Conservation (phyloP, 768 basidiomycete genomes). For the Fomitopsis pulvina region DNA sequence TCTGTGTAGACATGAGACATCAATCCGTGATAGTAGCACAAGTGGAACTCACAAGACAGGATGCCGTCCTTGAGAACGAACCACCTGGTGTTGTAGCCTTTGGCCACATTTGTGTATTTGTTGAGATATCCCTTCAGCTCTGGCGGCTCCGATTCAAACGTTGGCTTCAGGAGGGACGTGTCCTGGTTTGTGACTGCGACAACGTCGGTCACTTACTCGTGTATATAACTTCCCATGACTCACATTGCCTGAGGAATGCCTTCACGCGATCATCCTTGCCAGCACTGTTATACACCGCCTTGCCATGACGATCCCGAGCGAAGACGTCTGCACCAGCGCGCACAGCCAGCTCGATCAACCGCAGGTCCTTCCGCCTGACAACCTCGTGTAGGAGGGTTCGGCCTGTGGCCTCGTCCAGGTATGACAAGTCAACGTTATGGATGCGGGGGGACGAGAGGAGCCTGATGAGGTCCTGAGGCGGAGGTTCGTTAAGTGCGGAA, state of each 20-base stretch:
- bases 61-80: slow-evolving; percentile 85
- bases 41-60: slow-evolving; percentile 77
- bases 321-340: slow-evolving; percentile 88
- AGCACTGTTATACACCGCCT: slow-evolving; percentile 58
- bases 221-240: slow-evolving; percentile 20
- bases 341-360: slow-evolving; percentile 77
- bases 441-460: slow-evolving; percentile 66
- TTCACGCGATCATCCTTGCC: slow-evolving; percentile 77
- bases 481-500: slow-evolving; percentile 38
- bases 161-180: slow-evolving; percentile 50
- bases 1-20: slow-evolving; percentile 30
- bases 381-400: slow-evolving; percentile 83
- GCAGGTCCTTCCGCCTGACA: slow-evolving; percentile 70
- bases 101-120: slow-evolving; percentile 91
- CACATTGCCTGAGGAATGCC: slow-evolving; percentile 80
- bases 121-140: slow-evolving; percentile 72
- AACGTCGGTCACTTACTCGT: background rate
- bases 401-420: slow-evolving; percentile 74
- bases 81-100: slow-evolving; percentile 86
- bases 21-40: too few relatives aligned
- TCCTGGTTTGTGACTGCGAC: slow-evolving; percentile 72
- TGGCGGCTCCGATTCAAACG: slow-evolving; percentile 49
- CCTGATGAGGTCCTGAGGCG: slow-evolving; percentile 37
- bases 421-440: slow-evolving; percentile 67
- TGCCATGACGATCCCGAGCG: slow-evolving; percentile 68